phyloP scores from a whole-genome alignment of 2,329 filamentous ascomycete genomes.

The Alternaria incomplexa region DNA sequence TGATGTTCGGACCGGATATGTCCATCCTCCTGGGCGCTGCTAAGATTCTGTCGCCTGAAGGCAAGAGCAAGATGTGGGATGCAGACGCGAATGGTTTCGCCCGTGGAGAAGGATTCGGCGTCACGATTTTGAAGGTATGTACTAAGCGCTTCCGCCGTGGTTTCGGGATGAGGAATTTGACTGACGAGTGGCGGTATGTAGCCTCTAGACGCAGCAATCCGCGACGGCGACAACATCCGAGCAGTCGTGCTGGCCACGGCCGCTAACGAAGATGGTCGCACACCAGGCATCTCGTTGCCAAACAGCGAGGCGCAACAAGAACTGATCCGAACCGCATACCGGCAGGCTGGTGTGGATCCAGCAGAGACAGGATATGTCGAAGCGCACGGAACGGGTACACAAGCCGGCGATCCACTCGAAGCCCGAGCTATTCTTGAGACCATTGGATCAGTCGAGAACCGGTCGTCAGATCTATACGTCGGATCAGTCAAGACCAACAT shows the following conservation, averaged over 20 bases:
- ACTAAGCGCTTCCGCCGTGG: not conserved
- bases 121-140: conserved; percentile 32
- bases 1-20: conserved; percentile 36
- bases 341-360: conserved; percentile 29
- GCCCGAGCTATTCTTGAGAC: conserved; percentile 29
- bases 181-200: not conserved
- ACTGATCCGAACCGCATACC: conserved; percentile 31
- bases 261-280: conserved; percentile 60
- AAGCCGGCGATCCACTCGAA: conserved; percentile 37
- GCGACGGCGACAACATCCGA: conserved; percentile 35
- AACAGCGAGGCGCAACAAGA: conserved; percentile 57
- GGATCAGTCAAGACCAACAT: conserved; percentile 42
- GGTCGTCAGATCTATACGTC: conserved; percentile 29
- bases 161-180: not conserved
- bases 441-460: conserved; percentile 25
- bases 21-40: conserved; percentile 7
- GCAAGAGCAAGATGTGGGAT: conserved; percentile 39
- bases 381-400: conserved; percentile 61
- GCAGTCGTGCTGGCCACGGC: conserved; percentile 36
- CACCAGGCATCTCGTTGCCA: conserved; percentile 64
- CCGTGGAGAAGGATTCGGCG: conserved; percentile 35
- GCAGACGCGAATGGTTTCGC: conserved; percentile 35
- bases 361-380: conserved; percentile 37
- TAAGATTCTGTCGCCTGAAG: conserved; percentile 19
- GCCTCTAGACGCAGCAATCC: conserved; percentile 28